phyloP scores from a whole-genome alignment of 805 yeast genomes.

The Saccharomycopsis sp. region DNA sequence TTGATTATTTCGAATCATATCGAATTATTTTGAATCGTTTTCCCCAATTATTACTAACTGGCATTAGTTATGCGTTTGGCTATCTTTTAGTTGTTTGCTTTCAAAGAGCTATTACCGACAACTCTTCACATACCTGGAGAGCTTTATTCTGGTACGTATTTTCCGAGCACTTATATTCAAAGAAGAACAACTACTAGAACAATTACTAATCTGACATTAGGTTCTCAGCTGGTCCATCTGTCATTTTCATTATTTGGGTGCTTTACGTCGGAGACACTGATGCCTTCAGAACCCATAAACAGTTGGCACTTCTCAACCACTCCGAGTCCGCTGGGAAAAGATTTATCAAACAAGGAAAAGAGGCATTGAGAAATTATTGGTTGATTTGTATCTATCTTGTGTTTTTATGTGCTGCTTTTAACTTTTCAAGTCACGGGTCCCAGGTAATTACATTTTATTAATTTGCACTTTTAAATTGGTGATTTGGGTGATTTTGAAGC shows the following conservation, averaged over 20 bases:
- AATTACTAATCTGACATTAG: too few relatives aligned
- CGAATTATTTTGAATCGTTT: too few relatives aligned
- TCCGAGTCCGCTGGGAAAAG: constrained; percentile 21
- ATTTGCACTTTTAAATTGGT: too few relatives aligned
- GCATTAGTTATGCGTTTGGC: constrained; percentile 66
- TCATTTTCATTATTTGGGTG: constrained; percentile 53
- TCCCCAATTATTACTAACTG: too few relatives aligned
- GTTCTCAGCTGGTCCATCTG: constrained; percentile 64
- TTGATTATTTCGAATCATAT: too few relatives aligned
- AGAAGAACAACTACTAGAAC: too few relatives aligned
- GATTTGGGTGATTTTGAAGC: too few relatives aligned
- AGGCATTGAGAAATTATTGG: constrained; percentile 48
- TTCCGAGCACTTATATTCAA: too few relatives aligned
- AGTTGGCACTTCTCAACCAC: constrained; percentile 21
- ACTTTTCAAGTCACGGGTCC: constrained; percentile 67
- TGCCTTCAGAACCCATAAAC: constrained; percentile 35
- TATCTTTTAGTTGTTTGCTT: constrained; percentile 60
- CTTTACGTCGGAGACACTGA: constrained; percentile 53
- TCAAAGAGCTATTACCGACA: constrained; percentile 53
- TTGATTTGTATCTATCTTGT: constrained; percentile 50
- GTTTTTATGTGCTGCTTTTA: constrained; percentile 60
- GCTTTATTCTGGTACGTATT: constrained; percentile 70
- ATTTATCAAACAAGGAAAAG: constrained; percentile 22
- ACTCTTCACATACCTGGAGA: constrained; percentile 54
- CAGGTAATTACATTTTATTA: too few relatives aligned